These are phyloP conservation scores for Agrocybe praecox DNA, from an alignment of 768 basidiomycete species.

Conservation along the genomic window DNA sequence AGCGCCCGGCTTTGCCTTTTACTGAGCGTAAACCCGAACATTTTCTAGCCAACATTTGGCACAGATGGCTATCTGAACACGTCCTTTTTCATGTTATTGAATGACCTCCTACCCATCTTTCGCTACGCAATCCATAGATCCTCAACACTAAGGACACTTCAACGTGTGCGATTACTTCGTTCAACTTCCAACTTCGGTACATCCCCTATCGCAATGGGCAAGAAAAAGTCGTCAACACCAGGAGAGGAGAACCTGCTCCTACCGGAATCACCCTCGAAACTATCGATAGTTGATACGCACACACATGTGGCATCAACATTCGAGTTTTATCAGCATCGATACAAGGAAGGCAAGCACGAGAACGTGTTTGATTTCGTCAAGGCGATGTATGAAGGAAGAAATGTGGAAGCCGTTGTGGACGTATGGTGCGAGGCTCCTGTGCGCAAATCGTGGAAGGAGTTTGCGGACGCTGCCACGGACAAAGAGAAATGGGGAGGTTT, in stretches of 20 bases:
- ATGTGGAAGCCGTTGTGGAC: slow-evolving; percentile 70
- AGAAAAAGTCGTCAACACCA: slow-evolving; percentile 39
- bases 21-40: too few relatives aligned
- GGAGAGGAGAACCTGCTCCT: slow-evolving; percentile 34
- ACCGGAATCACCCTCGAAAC: slow-evolving; percentile 33
- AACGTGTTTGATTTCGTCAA: slow-evolving; percentile 67
- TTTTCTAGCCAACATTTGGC: too few relatives aligned
- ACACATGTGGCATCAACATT: slow-evolving; percentile 79
- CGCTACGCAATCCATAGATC: too few relatives aligned
- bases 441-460: slow-evolving; percentile 58
- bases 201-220: slow-evolving; percentile 29
- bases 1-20: too few relatives aligned
- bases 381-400: slow-evolving; percentile 54
- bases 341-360: slow-evolving; percentile 51
- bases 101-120: too few relatives aligned
- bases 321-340: slow-evolving; percentile 57
- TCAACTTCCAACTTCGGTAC: too few relatives aligned
- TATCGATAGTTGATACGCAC: slow-evolving; percentile 76
- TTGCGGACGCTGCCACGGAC: slow-evolving; percentile 66
- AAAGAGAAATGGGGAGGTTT: slow-evolving; percentile 56
- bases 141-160: too few relatives aligned
- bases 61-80: too few relatives aligned
- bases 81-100: too few relatives aligned
- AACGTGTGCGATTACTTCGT: too few relatives aligned
- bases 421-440: slow-evolving; percentile 89